These are phyloP conservation scores for Phytophthora pluvialis DNA, from an alignment of 352 stramenopile genomes.

Conservation along the genomic window DNA sequence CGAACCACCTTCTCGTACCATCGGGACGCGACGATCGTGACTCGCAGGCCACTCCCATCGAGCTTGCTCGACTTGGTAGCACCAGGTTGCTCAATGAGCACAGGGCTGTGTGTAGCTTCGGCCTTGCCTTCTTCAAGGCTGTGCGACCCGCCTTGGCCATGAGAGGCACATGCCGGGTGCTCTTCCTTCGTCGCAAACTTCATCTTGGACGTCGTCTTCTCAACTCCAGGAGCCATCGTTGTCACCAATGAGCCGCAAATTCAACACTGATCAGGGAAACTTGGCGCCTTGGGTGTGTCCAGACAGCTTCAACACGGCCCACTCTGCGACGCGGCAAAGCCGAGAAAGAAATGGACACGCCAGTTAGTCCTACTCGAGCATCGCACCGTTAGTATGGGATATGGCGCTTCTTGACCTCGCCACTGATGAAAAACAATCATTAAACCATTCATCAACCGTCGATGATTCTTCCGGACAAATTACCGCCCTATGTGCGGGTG, in stretches of 20 bases:
- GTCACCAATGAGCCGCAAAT: constrained; percentile 12
- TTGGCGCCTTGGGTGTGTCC: not conserved
- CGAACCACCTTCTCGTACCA: constrained; percentile 67
- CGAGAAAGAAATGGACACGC: not conserved
- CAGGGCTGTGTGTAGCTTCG: constrained; percentile 23
- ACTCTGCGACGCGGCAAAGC: not conserved
- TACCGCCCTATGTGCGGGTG: not conserved
- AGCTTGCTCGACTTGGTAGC: constrained; percentile 33
- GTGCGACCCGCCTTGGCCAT: constrained; percentile 10
- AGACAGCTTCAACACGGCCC: constrained; percentile 10
- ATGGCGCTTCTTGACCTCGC: not conserved
- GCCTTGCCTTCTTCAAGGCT: constrained; percentile 27
- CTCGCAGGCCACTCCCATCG: constrained; percentile 43
- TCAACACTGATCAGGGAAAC: not conserved
- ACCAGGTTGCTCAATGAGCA: constrained; percentile 49
- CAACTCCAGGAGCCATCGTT: constrained; percentile 25
- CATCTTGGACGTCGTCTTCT: constrained; percentile 23
- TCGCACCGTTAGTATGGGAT: constrained; percentile 3
- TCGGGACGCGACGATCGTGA: constrained; percentile 65
- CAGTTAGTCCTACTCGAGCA: not conserved
- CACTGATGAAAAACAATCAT: too few species aligned
- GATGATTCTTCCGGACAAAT: not conserved
- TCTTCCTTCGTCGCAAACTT: constrained; percentile 21
- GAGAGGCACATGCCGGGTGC: constrained; percentile 8
- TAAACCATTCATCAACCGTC: not conserved